Evolutionary conservation across 2,329 filamentous ascomycete species (phyloP), one percentile per base, ranked within the genome.

Genomic region (Elsinoe batatas): DNA sequence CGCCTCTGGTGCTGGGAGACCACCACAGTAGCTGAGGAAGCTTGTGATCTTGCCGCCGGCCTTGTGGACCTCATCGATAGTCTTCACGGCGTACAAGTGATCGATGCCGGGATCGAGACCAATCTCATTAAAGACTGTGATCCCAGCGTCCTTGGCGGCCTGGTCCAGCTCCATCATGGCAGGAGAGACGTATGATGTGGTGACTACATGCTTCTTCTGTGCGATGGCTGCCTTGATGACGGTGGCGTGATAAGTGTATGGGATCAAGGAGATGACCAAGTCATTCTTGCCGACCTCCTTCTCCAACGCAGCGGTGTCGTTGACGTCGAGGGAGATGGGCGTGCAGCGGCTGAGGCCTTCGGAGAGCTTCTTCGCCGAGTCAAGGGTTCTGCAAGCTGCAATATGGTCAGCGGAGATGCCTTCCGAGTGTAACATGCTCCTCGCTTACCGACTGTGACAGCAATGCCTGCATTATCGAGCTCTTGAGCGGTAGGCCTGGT

Each of bases 41-140:
- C 79, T 82, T 30, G 78, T 75, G 68, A 97, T 85, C 78, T 93
- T 93, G 69, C 91, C 91, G 58, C 90, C 91, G 13, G 78, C 85
- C 60, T 81, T 76, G 79, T 96, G 91, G n/a, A 95, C 89, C 68
- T 89, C 81, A 54, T 86, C 81, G 65, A 96, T 95, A 57, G 84
- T 88, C 76, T 91, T 87, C 70, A 96, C 81, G 46, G 91, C 91
- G 68, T 91, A 87, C 57, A 85, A 73, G 69, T 87, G 83, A 68
- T 89, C 85, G 62, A 89, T 81, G 68, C 84, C 84, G 26, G 84
- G 84, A 70, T 87, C 84, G 42, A 77, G 71, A 59, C 89, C 89
- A 68, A 95, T 94, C 80, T 97, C 91, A 74, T 97, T 96, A 87
- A 96, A 91, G 68, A 96, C 91, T 10, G 89, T 95, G 69, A 96